Base-by-base conservation (phyloP, 2,329 filamentous ascomycete genomes). In the Aureobasidium namibiae region DNA sequence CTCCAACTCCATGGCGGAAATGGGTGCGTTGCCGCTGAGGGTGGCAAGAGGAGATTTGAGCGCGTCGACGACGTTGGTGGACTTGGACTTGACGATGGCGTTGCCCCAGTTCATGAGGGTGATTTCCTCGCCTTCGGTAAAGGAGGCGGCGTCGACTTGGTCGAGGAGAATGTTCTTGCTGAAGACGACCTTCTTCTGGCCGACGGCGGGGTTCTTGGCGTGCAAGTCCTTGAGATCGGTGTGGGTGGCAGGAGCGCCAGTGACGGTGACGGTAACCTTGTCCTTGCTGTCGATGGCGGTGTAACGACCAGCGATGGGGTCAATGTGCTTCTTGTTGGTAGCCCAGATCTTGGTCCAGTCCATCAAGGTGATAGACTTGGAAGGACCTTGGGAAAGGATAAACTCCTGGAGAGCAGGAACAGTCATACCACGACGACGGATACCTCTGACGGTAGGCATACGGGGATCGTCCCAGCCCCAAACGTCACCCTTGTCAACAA, bases 91-190 rank as follows among this genome's bases (percentile, higher is more conserved):
- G 24, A 94, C 88, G 65, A 91, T 83, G 13, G 88, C 90, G 68
- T 95, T 95, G 66, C 92, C 94, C 92, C 92, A 97, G 72, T 88
- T 88, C 92, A 96, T 96, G 42, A 96, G 80, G 0, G 92, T 96
- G 67, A 97, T 89, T 74, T 96, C 92, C 77, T 97, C 92, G 69
- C 87, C 86, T 61, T 87, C 80, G 67, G 84, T 87, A 75, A 96
- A 95, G 26, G 82, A 82, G 71, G 87, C 86, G 62, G 87, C 90
- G 67, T 97, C 92, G 46, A 81, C 88, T 74, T 96, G 92, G 70
- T 96, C 92, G 56, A 97, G 77, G 62, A 94, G 78, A 64, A 96
- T 79, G 63, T 85, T 81, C 60, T 82, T 81, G 69, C 88, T 89
- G 72, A 87, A 95, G 26, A 84, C 80, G 5, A 96, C 89, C 75